phyloP scores from a whole-genome alignment of 495 filamentous ascomycete species.

The Neurospora hispaniola region DNA sequence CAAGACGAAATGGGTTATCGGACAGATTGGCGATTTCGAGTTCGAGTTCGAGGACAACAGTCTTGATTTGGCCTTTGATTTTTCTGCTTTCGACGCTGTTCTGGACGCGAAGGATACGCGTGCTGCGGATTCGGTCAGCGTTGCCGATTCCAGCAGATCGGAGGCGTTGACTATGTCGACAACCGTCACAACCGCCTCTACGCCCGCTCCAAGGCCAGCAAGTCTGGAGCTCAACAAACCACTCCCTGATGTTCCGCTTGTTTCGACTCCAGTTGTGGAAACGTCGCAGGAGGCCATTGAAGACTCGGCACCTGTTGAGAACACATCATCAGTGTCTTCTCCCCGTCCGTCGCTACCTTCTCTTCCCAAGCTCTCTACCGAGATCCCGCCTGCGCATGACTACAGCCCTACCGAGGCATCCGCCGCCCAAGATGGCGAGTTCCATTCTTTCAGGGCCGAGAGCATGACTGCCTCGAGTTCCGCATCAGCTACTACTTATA shows the following conservation, averaged over 20 bases:
- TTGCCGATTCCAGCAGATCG: conserved; percentile 27
- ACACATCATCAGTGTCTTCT: conserved; percentile 27
- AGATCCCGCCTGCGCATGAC: conserved; percentile 28
- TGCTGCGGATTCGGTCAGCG: conserved; percentile 21
- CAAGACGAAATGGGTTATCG: conserved; percentile 75
- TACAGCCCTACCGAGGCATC: conserved; percentile 39
- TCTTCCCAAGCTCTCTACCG: conserved; percentile 39
- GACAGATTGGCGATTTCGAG: conserved; percentile 90
- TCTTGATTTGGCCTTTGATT: conserved; percentile 40
- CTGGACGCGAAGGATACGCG: conserved; percentile 10
- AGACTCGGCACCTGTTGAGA: not conserved
- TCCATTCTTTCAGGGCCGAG: conserved; percentile 37
- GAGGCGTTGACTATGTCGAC: conserved; percentile 22
- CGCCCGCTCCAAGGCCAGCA: conserved; percentile 20
- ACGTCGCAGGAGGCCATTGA: conserved; percentile 6
- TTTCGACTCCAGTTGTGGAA: conserved; percentile 14
- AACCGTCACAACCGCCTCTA: conserved; percentile 15
- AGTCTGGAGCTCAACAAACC: conserved; percentile 33
- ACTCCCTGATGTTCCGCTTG: conserved; percentile 30
- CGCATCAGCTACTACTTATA: conserved; percentile 59
- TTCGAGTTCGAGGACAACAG: conserved; percentile 45
- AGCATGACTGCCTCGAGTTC: conserved; percentile 43
- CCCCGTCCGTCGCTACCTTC: conserved; percentile 31
- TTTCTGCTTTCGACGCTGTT: conserved; percentile 28
- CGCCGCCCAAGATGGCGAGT: conserved; percentile 32